Percentiles rank a stretch among this genome's conserved stretches.
Evolutionary conservation across 306 rosid genomes (phyloP).

Genomic region (Potentilla sterilis): DNA sequence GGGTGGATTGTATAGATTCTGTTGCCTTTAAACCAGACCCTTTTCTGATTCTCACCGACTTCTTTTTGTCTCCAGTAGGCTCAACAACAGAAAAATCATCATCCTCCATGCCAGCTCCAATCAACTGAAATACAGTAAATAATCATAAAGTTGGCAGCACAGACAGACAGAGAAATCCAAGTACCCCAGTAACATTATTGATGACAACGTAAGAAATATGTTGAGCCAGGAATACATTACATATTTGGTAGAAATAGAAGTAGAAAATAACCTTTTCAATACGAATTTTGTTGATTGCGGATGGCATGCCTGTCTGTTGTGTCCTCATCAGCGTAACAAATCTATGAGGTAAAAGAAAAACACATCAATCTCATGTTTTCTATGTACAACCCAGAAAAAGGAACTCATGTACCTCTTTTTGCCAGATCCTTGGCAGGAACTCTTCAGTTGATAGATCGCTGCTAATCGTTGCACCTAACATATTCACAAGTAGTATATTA

Average conservation of each 20-base stretch:
- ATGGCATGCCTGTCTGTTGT: conserved; percentile 72
- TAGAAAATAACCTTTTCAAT: conserved; percentile 61
- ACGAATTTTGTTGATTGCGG: conserved; percentile 66
- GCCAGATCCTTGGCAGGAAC: conserved; percentile 71
- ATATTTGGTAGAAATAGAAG: conserved; percentile 17
- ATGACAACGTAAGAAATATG: not conserved
- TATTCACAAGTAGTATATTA: conserved; percentile 20
- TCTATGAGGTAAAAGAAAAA: conserved; percentile 40
- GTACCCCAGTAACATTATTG: not conserved
- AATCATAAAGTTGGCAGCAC: conserved; percentile 9
- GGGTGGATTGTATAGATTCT: conserved; percentile 32
- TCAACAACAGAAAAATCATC: conserved; percentile 62
- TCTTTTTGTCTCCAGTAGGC: conserved; percentile 32
- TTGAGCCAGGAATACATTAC: not conserved
- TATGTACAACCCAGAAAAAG: not conserved
- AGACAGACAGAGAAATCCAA: not conserved
- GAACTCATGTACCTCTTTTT: conserved; percentile 59
- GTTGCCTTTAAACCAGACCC: conserved; percentile 31
- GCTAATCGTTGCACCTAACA: conserved; percentile 77
- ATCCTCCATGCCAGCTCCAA: conserved; percentile 60
- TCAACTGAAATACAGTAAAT: conserved; percentile 45
- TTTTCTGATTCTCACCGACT: conserved; percentile 44
- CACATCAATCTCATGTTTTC: conserved; percentile 14
- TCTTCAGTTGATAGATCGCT: conserved; percentile 58
- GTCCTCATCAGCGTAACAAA: conserved; percentile 76